A percentile compares a stretch with the other conserved stretches of the same genome.
Evolutionary conservation across 2,329 filamentous ascomycete genomes (phyloP).

Genomic region (Neospermospora avenae): DNA sequence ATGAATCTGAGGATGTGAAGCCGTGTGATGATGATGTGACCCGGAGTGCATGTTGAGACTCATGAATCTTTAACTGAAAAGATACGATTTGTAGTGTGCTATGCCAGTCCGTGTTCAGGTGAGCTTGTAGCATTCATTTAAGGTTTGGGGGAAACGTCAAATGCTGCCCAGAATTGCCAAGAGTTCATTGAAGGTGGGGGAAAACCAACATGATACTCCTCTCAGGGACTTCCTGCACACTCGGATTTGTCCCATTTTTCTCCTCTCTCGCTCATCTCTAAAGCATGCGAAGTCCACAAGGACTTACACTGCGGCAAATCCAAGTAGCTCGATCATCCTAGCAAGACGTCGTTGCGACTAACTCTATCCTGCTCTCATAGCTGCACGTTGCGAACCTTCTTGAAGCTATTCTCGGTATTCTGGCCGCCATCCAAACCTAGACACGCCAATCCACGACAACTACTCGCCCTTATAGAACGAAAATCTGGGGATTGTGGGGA

Average conservation of each 20-base stretch:
- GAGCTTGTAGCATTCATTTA: too few species aligned
- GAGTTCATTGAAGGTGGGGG: not conserved
- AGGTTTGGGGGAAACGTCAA: not conserved
- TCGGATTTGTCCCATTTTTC: not conserved
- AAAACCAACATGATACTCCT: not conserved
- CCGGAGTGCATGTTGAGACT: too few species aligned
- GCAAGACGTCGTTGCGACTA: too few species aligned
- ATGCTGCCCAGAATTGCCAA: not conserved
- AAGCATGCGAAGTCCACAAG: not conserved
- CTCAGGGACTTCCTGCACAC: not conserved
- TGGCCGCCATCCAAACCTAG: not conserved
- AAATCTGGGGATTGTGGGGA: constrained; percentile 7
- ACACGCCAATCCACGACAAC: not conserved
- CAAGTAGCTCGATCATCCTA: too few species aligned
- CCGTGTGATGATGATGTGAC: too few species aligned
- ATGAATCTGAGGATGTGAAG: too few species aligned
- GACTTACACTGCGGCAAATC: too few species aligned
- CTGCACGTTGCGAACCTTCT: not conserved
- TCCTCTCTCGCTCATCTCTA: not conserved
- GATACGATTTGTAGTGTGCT: too few species aligned
- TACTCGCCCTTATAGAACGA: not conserved
- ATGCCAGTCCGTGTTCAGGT: too few species aligned
- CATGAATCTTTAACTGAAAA: too few species aligned
- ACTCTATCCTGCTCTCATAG: too few species aligned
- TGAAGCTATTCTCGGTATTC: not conserved